phyloP scores from a whole-genome alignment of 306 rosid species.

The barrel medic (Medicago truncatula) region MtrunA17r5.0-ANR NC_053048.1:42945001-42945500 shows the following conservation, averaged over 20 bases:
- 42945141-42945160: constrained; percentile 9
- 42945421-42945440: constrained; percentile 84
- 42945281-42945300: constrained; percentile 18
- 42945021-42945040: not conserved
- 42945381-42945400: constrained; percentile 13
- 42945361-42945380: not conserved
- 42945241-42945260: constrained; percentile 34
- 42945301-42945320: constrained; percentile 23
- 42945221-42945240: constrained; percentile 46
- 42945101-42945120: too few species aligned
- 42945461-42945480: constrained; percentile 96
- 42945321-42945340: constrained; percentile 25
- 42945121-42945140: not conserved
- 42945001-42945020: not conserved
- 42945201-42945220: constrained; percentile 4
- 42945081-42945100: too few species aligned
- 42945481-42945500: constrained; percentile 76
- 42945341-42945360: constrained; percentile 26
- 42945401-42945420: constrained; percentile 11
- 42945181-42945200: constrained; percentile 11
- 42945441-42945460: constrained; percentile 87
- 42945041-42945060: not conserved
- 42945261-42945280: constrained; percentile 34
- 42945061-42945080: not conserved
- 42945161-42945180: constrained; percentile 3